Conservation (phyloP, 176 grass and related monocot species). For the Ensete glaucum region DNA sequence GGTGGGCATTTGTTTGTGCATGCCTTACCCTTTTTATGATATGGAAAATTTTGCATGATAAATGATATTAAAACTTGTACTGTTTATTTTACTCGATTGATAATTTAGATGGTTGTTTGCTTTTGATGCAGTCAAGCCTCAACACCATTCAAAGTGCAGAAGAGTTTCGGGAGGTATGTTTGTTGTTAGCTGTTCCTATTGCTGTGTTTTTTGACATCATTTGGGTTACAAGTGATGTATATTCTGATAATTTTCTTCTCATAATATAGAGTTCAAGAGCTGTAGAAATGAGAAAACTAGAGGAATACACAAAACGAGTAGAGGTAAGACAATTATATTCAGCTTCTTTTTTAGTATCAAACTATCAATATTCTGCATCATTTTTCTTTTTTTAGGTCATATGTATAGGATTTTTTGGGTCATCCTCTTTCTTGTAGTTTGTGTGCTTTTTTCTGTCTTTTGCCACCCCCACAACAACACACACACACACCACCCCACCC, state of each 20-base stretch:
- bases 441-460: no score
- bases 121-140: conserved; percentile 51
- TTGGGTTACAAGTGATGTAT: background rate
- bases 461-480: no score
- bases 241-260: conserved; percentile 16
- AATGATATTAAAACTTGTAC: background rate
- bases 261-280: conserved; percentile 71
- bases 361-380: background rate
- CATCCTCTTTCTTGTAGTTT: no score
- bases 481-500: no score
- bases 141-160: conserved; percentile 70
- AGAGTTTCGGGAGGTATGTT: conserved; percentile 80
- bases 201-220: conserved; percentile 8
- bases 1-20: background rate
- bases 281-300: conserved; percentile 53
- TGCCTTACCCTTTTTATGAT: background rate
- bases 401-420: background rate
- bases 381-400: background rate
- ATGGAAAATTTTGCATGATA: background rate
- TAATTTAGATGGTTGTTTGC: background rate
- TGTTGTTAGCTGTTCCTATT: conserved; percentile 9
- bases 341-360: background rate
- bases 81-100: background rate
- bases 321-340: conserved; percentile 43
- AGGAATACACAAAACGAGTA: conserved; percentile 57